These are phyloP conservation scores for Setomelanomma holmii DNA, from an alignment of 2,329 filamentous ascomycete genomes.

Conservation along the genomic window DNA sequence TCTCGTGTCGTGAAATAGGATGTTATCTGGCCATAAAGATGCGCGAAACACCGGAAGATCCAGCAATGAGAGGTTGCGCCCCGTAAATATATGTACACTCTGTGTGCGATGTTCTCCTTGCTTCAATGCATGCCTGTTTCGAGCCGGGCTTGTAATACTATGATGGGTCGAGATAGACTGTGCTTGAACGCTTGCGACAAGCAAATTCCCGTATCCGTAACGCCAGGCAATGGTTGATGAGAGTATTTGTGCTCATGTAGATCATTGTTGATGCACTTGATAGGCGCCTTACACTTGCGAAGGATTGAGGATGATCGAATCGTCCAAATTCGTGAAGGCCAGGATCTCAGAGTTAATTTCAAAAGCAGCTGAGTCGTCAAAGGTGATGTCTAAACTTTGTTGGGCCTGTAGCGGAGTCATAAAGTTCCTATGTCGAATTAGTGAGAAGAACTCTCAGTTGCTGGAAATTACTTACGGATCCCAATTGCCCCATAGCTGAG, in stretches of 20 bases:
- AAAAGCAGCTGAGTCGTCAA: constrained; percentile 41
- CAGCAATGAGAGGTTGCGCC: no score
- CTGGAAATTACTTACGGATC: constrained; percentile 35
- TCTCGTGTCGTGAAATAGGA: no score
- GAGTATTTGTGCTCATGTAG: neutral
- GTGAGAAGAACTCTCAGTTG: neutral
- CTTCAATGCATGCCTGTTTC: no score
- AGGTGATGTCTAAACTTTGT: constrained; percentile 41
- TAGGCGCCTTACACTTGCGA: constrained; percentile 23
- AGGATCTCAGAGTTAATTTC: constrained; percentile 40
- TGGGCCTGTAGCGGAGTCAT: constrained; percentile 44
- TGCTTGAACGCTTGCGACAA: no score
- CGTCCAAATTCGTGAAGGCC: constrained; percentile 40
- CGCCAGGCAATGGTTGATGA: no score
- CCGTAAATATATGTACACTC: no score
- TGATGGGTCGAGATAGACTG: no score
- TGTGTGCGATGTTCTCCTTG: no score
- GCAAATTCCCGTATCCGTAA: no score
- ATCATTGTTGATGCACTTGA: neutral
- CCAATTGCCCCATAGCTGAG: constrained; percentile 41
- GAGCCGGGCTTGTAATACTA: no score
- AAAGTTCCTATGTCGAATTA: constrained; percentile 24
- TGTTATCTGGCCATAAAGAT: no score
- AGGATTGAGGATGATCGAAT: constrained; percentile 39
- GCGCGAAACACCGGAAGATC: no score